Base-by-base conservation (phyloP, 768 basidiomycete species). In the Scleroderma bovista region DNA sequence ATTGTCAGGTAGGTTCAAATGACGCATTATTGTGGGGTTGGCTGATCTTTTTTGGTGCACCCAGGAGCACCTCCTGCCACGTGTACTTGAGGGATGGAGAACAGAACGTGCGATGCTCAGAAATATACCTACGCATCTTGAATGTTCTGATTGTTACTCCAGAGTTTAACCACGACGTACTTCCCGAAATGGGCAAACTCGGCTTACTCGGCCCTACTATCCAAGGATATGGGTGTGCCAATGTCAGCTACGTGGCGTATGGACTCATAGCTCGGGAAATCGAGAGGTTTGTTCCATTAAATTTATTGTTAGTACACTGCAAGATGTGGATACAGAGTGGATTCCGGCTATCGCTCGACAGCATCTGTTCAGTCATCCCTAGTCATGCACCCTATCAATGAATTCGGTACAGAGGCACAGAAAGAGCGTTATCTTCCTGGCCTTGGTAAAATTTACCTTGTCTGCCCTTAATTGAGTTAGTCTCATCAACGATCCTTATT, bases 291-390 rank as follows among this genome's bases (percentile, higher is more conserved):
- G 71, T 59, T 6, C 20, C 15, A 16, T 39, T 26, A 17, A 22
- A 40, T 9, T 12, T 20, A 19, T 10, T 42, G 19, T 37, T 31
- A 29, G 24, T 32, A 26, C 23, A 23, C 7, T 17, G n/a, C 12
- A 29, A 34, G 46, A 39, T 20, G 15, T 2, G 31, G 50, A 51
- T 46, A 15, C 57, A 93, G 94, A 54, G 84, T 98, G 34, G 95
- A 99, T 64, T 97, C 94, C 2, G 95, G 95, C 0, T 98, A 96
- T 62, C 88, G 95, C 22, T 94, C 91, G 5, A 94, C 85, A 3
- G 84, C 93, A 54, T 96, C 93, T 16, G 95, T 98, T 3, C 95
- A 98, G 66, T 92, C 89, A 1, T 94, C 92, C 17, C 80, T 99
- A 23, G 92, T 95, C 12, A 99, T 99, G 94, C 91, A 95, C 61